A percentile compares a stretch with the other conserved stretches of the same genome.
Conservation (phyloP, 2,329 filamentous ascomycete genomes). For the Penicillium sp. region DNA sequence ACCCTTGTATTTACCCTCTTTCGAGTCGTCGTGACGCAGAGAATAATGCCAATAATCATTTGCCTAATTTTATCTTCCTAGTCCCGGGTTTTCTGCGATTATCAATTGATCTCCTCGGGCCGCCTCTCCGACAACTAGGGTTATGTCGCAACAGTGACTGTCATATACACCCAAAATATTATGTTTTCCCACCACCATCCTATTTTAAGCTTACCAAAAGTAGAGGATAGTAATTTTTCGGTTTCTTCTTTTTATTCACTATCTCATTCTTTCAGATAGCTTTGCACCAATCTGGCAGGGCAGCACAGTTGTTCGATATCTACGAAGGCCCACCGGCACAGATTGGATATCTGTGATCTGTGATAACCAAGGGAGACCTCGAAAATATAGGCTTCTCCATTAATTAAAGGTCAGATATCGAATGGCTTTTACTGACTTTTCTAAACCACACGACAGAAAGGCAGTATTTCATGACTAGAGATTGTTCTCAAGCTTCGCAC, state of each 20-base stretch:
- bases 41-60: conserved; percentile 35
- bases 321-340: background rate
- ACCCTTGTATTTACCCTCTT: conserved; percentile 65
- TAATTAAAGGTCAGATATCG: background rate
- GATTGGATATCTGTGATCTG: background rate
- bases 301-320: background rate
- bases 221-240: background rate
- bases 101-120: conserved; percentile 16
- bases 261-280: background rate
- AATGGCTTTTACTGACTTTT: background rate
- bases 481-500: background rate
- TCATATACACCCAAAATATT: background rate
- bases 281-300: background rate
- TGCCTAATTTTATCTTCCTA: background rate
- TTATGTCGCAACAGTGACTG: conserved; percentile 7
- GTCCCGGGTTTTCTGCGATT: background rate
- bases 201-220: background rate
- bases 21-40: conserved; percentile 51
- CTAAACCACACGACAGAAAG: background rate
- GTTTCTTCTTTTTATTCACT: background rate
- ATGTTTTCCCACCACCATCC: conserved; percentile 10
- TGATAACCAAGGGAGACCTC: background rate
- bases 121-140: conserved; percentile 1
- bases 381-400: background rate
- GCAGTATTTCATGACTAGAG: background rate